Evolutionary conservation across 257 asterid species (phyloP).

Genomic region (Plantago ovata): DNA sequence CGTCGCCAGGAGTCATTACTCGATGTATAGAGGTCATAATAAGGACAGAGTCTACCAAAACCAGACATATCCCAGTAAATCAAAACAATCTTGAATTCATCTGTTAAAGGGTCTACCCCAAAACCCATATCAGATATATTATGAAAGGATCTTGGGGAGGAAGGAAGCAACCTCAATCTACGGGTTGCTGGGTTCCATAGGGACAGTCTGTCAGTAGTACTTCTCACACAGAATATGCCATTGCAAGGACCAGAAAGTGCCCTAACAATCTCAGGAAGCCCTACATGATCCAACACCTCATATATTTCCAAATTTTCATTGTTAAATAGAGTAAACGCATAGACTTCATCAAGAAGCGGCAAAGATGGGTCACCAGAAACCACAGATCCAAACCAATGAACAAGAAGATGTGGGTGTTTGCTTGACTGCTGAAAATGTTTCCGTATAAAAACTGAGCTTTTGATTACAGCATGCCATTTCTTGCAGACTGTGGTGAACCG

Average conservation of each 20-base stretch:
- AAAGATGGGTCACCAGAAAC: neutral
- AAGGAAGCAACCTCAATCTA: neutral
- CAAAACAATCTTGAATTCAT: slow-evolving; percentile 4
- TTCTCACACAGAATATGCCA: neutral
- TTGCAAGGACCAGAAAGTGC: neutral
- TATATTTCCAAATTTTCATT: neutral
- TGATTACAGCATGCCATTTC: slow-evolving; percentile 1
- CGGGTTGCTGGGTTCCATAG: slow-evolving; percentile 2
- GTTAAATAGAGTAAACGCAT: neutral
- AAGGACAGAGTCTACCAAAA: too few species aligned
- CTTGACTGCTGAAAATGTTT: neutral
- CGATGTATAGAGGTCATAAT: neutral
- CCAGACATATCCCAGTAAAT: neutral
- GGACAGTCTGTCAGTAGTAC: neutral
- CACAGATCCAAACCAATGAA: neutral
- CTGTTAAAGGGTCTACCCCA: neutral
- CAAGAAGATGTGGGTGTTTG: neutral
- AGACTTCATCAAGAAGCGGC: neutral
- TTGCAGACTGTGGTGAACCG: neutral
- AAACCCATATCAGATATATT: neutral
- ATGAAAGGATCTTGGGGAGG: neutral
- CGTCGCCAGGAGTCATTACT: neutral
- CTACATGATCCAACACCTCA: neutral
- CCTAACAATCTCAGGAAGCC: neutral
- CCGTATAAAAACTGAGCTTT: neutral